A percentile compares a stretch with the other conserved stretches of the same genome.
phyloP scores from a whole-genome alignment of 306 rosid species.

The Hylodesmum podocarpum region DNA sequence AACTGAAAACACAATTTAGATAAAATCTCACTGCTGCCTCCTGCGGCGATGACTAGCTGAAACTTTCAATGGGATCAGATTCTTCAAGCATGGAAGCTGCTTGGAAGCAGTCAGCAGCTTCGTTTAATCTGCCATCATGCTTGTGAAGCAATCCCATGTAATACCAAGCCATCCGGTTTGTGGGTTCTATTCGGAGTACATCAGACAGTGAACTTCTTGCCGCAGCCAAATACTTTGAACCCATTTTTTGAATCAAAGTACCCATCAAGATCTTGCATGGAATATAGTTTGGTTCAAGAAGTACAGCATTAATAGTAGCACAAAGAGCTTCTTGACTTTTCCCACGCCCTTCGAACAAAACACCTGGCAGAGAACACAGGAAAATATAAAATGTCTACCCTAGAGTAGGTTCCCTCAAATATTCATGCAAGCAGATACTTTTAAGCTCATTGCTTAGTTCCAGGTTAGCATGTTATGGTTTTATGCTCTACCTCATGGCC shows the following conservation, averaged over 20 bases:
- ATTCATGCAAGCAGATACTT: neutral
- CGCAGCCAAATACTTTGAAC: conserved; percentile 54
- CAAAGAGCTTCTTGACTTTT: conserved; percentile 57
- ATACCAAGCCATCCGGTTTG: conserved; percentile 84
- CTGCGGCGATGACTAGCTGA: conserved; percentile 39
- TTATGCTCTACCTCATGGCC: neutral
- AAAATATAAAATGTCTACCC: conserved; percentile 1
- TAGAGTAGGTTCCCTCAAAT: neutral
- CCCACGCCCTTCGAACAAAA: conserved; percentile 64
- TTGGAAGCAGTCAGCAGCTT: conserved; percentile 91
- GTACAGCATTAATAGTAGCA: conserved; percentile 48
- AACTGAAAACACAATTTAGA: neutral
- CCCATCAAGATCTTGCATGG: conserved; percentile 68
- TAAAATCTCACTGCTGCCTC: conserved; percentile 5
- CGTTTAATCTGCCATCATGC: conserved; percentile 66
- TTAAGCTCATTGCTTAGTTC: neutral
- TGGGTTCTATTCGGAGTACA: conserved; percentile 77
- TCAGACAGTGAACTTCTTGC: conserved; percentile 83
- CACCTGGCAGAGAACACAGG: conserved; percentile 48
- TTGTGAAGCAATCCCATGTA: conserved; percentile 76
- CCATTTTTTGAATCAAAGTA: conserved; percentile 53
- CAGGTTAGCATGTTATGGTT: neutral
- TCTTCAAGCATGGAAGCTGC: conserved; percentile 97
- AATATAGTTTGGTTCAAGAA: conserved; percentile 64
- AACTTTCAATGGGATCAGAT: conserved; percentile 79